Conservation (phyloP, 495 filamentous ascomycete genomes). For the Clavariopsis aquatica region DNA sequence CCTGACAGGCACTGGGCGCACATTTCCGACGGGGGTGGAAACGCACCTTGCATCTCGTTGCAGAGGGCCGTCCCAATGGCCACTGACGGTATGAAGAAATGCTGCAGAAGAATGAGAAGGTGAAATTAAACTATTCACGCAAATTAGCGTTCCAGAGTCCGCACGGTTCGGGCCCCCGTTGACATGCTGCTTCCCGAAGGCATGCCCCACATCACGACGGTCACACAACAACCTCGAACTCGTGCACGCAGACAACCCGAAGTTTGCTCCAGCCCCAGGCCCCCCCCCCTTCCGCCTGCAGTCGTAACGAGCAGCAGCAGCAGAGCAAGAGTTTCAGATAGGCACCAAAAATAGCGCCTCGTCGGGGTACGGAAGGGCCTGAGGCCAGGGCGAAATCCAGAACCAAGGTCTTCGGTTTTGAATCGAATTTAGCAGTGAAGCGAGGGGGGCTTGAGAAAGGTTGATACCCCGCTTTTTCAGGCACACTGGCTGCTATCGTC, state of each 20-base stretch:
- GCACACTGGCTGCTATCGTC: slow-evolving; percentile 4
- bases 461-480: slow-evolving; percentile 28
- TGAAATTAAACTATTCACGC: slow-evolving; percentile 22
- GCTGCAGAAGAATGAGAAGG: neutral
- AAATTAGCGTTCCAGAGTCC: slow-evolving; percentile 19
- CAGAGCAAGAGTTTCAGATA: slow-evolving; percentile 12
- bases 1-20: neutral
- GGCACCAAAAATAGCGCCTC: slow-evolving; percentile 7
- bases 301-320: neutral
- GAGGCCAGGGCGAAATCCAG: neutral
- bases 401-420: neutral
- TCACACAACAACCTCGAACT: neutral
- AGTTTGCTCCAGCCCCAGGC: neutral
- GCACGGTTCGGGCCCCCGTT: neutral
- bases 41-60: neutral
- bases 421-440: slow-evolving; percentile 24
- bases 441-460: neutral
- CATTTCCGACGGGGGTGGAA: neutral
- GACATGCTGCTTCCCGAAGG: neutral
- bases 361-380: slow-evolving; percentile 3
- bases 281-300: neutral
- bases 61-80: neutral
- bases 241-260: neutral
- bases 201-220: slow-evolving; percentile 6
- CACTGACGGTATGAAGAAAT: neutral